phyloP scores from a whole-genome alignment of 2,329 filamentous ascomycete genomes.

The Trichoderma citrinoviride region DNA sequence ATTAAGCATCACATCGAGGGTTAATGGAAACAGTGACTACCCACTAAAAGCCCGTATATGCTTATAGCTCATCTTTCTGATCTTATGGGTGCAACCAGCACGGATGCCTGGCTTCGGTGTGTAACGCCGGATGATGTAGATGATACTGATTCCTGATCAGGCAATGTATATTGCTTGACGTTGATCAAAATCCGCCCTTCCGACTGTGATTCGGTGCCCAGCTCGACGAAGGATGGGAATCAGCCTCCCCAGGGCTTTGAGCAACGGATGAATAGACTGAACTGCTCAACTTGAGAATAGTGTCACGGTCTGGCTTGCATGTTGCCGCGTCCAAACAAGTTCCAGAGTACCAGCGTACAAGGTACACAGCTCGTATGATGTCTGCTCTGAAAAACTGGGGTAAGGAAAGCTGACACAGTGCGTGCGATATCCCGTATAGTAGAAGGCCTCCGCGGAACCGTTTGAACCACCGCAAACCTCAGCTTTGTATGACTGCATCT shows the following conservation, averaged over 20 bases:
- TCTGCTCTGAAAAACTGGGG: background rate
- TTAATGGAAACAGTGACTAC: background rate
- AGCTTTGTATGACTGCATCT: conserved; percentile 5
- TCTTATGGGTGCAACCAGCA: background rate
- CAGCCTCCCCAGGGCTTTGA: background rate
- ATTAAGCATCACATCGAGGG: conserved; percentile 16
- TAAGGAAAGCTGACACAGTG: conserved; percentile 15
- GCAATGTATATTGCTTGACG: background rate
- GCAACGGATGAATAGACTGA: background rate
- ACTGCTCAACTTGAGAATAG: background rate
- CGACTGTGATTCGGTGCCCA: background rate
- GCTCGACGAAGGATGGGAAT: background rate
- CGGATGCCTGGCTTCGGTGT: background rate
- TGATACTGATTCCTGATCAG: background rate
- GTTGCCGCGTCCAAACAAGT: background rate
- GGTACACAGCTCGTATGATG: conserved; percentile 9
- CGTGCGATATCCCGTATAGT: conserved; percentile 6
- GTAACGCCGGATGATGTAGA: background rate
- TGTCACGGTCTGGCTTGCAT: conserved; percentile 5
- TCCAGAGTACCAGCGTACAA: background rate
- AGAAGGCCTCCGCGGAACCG: background rate
- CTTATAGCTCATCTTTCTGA: too few relatives aligned
- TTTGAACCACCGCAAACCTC: background rate
- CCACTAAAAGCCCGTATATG: background rate
- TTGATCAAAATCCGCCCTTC: background rate